Percentiles rank a stretch among this genome's conserved stretches.
phyloP scores from a whole-genome alignment of 1,284 basidiomycete genomes.

The Leccinum ponderosum region DNA sequence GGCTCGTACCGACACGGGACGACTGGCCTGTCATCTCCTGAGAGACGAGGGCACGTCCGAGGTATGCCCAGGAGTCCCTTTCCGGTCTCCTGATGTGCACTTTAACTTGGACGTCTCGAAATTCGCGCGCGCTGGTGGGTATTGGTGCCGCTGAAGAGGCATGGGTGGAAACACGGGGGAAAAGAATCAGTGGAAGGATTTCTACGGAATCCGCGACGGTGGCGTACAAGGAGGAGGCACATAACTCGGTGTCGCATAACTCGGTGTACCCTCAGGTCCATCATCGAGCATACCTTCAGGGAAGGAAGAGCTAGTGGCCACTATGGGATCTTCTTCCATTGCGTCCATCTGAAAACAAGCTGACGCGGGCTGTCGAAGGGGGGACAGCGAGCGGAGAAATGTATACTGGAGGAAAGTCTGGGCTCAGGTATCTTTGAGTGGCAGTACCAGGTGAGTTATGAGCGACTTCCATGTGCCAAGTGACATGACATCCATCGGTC shows the following conservation, averaged over 20 bases:
- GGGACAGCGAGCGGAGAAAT: background rate
- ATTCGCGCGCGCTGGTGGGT: constrained; percentile 45
- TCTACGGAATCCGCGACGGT: background rate
- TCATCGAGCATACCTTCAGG: constrained; percentile 24
- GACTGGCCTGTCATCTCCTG: constrained; percentile 71
- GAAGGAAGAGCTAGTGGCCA: constrained; percentile 23
- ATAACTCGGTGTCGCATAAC: constrained; percentile 9
- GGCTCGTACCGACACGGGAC: constrained; percentile 68
- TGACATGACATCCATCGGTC: constrained; percentile 7
- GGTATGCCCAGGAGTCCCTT: constrained; percentile 76
- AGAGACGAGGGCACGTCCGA: constrained; percentile 70
- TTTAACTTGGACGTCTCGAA: constrained; percentile 77
- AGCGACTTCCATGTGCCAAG: constrained; percentile 1
- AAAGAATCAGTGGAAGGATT: constrained; percentile 12
- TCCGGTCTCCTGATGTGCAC: constrained; percentile 80
- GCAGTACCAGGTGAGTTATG: constrained; percentile 11
- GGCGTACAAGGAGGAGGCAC: constrained; percentile 22
- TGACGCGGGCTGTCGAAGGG: background rate
- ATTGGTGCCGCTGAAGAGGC: constrained; percentile 26
- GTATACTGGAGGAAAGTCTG: constrained; percentile 5
- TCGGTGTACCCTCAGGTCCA: constrained; percentile 11
- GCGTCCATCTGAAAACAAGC: constrained; percentile 29
- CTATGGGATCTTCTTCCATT: constrained; percentile 36
- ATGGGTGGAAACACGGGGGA: background rate
- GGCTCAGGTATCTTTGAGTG: constrained; percentile 26